Base-by-base conservation (phyloP, 192 early-diverging fungal species). In the Spizellomyces sp. region DNA sequence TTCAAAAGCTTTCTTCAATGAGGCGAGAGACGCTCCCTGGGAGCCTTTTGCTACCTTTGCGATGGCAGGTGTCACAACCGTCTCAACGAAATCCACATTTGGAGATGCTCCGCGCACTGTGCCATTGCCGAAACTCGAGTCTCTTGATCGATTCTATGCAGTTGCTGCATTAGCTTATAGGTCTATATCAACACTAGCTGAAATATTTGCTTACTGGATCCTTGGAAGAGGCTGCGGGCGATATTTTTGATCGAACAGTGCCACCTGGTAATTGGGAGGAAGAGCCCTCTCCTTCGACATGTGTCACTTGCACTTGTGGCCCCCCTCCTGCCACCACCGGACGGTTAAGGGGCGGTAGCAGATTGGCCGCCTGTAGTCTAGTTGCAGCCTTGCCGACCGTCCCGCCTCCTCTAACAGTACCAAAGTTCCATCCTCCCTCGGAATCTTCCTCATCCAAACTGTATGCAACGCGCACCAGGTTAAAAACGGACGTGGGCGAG, bases 401-500 rank as follows among this genome's bases (percentile, higher is more conserved):
- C 19, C 45, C 9, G 0, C 27, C 27, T 70, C 36, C 48, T 17
- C 63, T 66, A 22, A 80, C 69, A 17, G 78, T 80, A 52, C 81
- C 78, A 66, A 83, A 83, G 52, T 83, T 75, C 81, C 81, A 83
- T 6, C 47, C 69, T 7, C 69, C 79, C 42, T 72, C 71, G 27
- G 58, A 71, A 9, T 52, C 63, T 6, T 71, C 80, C 10, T 60
- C 54, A 21, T 19, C 48, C 43, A 10, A 44, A n/a, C 21, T 50
- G n/a, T 62, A 19, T 36, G 27, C 27, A 36, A 36, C 27, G 27
- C 27, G 27, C 27, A 36, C 0, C 27, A 36, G 27, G 27, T 36
- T 36, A 36, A 36, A 75, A 44, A 9, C 17, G 9, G 69, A 74
- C 7, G n/a, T 12, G 14, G 17, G 12, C 21, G 7, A 57, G 19